These are phyloP conservation scores for Stemphylium vesicarium DNA, from an alignment of 2,329 filamentous ascomycete species.

Conservation along the genomic window DNA sequence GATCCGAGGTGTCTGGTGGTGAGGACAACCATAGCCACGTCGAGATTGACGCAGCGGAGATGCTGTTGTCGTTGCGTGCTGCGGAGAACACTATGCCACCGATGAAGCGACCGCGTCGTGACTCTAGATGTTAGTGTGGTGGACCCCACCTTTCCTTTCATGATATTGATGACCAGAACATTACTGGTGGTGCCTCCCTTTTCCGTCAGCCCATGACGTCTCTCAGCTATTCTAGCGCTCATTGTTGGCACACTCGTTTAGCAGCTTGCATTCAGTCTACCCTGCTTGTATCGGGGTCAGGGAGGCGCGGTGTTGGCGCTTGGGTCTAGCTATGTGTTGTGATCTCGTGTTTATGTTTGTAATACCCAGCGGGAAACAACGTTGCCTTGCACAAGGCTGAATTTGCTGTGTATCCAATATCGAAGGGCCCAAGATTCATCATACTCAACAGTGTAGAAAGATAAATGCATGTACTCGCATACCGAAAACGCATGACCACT, in stretches of 20 bases:
- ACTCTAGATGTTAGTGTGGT: slow-evolving; percentile 24
- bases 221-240: slow-evolving; percentile 16
- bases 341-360: slow-evolving; percentile 18
- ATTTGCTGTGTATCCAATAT: not conserved
- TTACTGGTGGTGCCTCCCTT: slow-evolving; percentile 13
- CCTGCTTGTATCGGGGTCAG: slow-evolving; percentile 7
- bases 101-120: slow-evolving; percentile 40
- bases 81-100: slow-evolving; percentile 28
- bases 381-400: slow-evolving; percentile 1
- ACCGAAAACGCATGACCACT: not conserved
- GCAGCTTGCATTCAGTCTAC: slow-evolving; percentile 8
- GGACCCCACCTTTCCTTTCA: slow-evolving; percentile 3
- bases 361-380: slow-evolving; percentile 16
- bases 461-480: not conserved
- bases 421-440: not conserved
- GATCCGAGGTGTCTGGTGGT: not conserved
- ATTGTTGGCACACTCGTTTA: slow-evolving; percentile 21
- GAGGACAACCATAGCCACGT: slow-evolving; percentile 16
- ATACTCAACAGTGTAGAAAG: slow-evolving; percentile 14
- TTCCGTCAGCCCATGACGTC: slow-evolving; percentile 10
- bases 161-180: slow-evolving; percentile 1
- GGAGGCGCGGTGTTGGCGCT: slow-evolving; percentile 4
- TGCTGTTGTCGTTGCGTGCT: slow-evolving; percentile 42
- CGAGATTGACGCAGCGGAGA: slow-evolving; percentile 47
- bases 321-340: slow-evolving; percentile 7